Evolutionary conservation across 495 filamentous ascomycete genomes (phyloP).

Genomic region (Jackrogersella multiformis): DNA sequence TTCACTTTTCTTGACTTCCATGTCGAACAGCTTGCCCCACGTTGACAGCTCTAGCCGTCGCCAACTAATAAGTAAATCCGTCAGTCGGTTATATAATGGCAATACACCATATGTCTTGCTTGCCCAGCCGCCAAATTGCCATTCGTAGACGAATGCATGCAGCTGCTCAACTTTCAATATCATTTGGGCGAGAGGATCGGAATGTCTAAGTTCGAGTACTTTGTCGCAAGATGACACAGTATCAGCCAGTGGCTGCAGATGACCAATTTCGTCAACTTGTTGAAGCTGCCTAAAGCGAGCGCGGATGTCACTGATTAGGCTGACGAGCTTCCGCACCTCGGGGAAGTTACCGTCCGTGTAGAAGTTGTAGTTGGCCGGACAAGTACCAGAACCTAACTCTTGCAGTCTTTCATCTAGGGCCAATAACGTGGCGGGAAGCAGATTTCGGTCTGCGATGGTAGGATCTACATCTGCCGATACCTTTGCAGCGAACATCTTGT

Average conservation of each 20-base stretch:
- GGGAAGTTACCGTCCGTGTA: conserved; percentile 80
- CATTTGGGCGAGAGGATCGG: conserved; percentile 86
- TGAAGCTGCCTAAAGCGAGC: conserved; percentile 75
- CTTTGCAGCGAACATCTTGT: conserved; percentile 50
- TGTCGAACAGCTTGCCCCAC: conserved; percentile 89
- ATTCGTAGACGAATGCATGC: conserved; percentile 83
- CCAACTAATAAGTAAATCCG: conserved; percentile 82
- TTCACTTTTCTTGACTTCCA: conserved; percentile 77
- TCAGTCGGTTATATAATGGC: conserved; percentile 75
- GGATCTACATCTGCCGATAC: conserved; percentile 47
- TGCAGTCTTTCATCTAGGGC: conserved; percentile 67
- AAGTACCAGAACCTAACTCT: conserved; percentile 55
- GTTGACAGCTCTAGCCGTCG: conserved; percentile 87
- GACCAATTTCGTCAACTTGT: conserved; percentile 63
- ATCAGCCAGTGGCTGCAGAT: conserved; percentile 71
- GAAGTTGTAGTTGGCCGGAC: conserved; percentile 74
- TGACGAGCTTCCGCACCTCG: conserved; percentile 76
- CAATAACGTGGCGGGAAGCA: conserved; percentile 73
- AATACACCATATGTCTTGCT: conserved; percentile 78
- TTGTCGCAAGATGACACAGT: conserved; percentile 77
- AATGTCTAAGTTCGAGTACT: conserved; percentile 75
- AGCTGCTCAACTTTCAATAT: conserved; percentile 86
- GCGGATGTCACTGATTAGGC: conserved; percentile 70
- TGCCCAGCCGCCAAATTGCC: conserved; percentile 83
- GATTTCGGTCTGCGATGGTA: conserved; percentile 49